Conservation (phyloP, 441 rosid genomes). For the Bruguiera hainesii region DNA sequence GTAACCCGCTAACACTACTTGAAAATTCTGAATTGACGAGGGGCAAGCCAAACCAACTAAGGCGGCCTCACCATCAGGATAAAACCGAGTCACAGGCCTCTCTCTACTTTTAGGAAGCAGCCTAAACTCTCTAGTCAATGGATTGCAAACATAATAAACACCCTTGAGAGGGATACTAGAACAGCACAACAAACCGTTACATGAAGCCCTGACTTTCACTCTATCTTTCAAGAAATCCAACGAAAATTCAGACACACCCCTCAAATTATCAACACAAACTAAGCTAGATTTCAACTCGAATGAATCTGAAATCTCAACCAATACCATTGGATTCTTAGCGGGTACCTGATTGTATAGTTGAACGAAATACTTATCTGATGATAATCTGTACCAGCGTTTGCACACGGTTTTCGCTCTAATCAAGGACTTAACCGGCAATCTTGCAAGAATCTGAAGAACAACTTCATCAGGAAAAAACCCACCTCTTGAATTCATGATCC, state of each 20-base stretch:
- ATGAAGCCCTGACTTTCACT: slow-evolving; percentile 71
- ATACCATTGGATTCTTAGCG: slow-evolving; percentile 44
- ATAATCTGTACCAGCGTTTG: slow-evolving; percentile 62
- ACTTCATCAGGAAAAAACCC: slow-evolving; percentile 69
- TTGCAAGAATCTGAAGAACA: slow-evolving; percentile 56
- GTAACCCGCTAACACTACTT: slow-evolving; percentile 75
- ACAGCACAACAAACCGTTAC: slow-evolving; percentile 84
- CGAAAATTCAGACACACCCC: slow-evolving; percentile 67
- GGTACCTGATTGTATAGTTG: slow-evolving; percentile 55
- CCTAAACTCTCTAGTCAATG: slow-evolving; percentile 65
- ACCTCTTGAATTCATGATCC: slow-evolving; percentile 31
- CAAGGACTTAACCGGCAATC: slow-evolving; percentile 73
- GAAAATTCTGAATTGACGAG: slow-evolving; percentile 36
- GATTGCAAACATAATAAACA: slow-evolving; percentile 78
- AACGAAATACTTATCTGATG: slow-evolving; percentile 56
- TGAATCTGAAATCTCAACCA: slow-evolving; percentile 60
- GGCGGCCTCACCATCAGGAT: slow-evolving; percentile 81
- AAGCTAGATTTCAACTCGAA: slow-evolving; percentile 46
- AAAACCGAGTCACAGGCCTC: slow-evolving; percentile 66
- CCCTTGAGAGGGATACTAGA: slow-evolving; percentile 76
- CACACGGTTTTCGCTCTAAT: slow-evolving; percentile 69
- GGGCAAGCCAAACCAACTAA: slow-evolving; percentile 79
- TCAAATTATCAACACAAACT: slow-evolving; percentile 55
- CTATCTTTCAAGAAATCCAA: slow-evolving; percentile 67
- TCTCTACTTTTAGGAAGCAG: slow-evolving; percentile 67